phyloP scores from a whole-genome alignment of 2,329 filamentous ascomycete species.

The Macroventuria anomochaeta region DNA sequence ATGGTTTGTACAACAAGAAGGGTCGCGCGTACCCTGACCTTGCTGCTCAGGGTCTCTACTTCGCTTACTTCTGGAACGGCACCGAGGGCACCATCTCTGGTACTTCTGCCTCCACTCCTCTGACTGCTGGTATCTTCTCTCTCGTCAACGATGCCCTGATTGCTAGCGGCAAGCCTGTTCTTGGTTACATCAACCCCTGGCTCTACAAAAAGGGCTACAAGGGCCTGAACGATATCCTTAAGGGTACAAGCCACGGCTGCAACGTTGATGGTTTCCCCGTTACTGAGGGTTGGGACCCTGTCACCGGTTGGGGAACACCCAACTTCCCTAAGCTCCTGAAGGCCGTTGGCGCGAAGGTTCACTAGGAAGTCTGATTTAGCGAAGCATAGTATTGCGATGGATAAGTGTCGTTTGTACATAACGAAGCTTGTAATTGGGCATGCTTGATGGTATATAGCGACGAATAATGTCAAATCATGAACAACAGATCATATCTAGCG shows the following conservation, averaged over 20 bases:
- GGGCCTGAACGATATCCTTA: slow-evolving; percentile 58
- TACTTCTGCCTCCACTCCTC: slow-evolving; percentile 63
- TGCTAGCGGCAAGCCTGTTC: slow-evolving; percentile 54
- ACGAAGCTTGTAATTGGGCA: not conserved
- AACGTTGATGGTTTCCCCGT: slow-evolving; percentile 47
- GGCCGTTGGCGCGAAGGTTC: slow-evolving; percentile 26
- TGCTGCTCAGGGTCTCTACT: slow-evolving; percentile 63
- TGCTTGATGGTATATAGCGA: slow-evolving; percentile 3
- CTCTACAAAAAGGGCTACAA: slow-evolving; percentile 59
- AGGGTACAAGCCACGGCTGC: slow-evolving; percentile 49
- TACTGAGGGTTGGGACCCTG: slow-evolving; percentile 47
- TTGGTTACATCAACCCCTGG: slow-evolving; percentile 69
- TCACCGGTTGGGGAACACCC: slow-evolving; percentile 47
- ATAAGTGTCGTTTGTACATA: slow-evolving; percentile 4
- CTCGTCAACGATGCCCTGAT: slow-evolving; percentile 69
- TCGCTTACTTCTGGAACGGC: slow-evolving; percentile 53
- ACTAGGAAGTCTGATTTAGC: slow-evolving; percentile 4
- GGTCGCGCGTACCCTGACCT: slow-evolving; percentile 70
- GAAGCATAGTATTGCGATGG: not conserved
- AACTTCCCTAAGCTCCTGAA: slow-evolving; percentile 40
- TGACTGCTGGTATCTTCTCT: slow-evolving; percentile 64
- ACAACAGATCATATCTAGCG: not conserved
- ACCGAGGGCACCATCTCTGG: slow-evolving; percentile 54
- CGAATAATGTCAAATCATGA: slow-evolving; percentile 19
- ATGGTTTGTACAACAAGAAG: slow-evolving; percentile 57